Evolutionary conservation across 257 asterid species (phyloP).

Genomic region (Petunia secreta): DNA sequence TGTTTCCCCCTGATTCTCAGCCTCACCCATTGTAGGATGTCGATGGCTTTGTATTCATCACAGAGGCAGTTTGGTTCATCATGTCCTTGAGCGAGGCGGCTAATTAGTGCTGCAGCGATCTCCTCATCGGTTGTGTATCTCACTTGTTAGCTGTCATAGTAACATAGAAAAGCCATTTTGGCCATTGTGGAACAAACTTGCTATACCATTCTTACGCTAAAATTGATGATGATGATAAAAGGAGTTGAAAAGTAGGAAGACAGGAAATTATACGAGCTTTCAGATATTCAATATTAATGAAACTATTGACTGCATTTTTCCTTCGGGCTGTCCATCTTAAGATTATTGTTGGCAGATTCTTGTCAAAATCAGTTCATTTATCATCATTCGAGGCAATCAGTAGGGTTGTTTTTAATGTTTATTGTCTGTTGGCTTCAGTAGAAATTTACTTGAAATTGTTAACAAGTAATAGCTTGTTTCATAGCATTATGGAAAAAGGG

Average conservation of each 20-base stretch:
- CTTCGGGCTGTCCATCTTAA: neutral
- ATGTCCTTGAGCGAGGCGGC: neutral
- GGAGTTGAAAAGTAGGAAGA: constrained; percentile 18
- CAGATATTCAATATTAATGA: neutral
- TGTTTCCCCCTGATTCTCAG: constrained; percentile 75
- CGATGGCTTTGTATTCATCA: constrained; percentile 28
- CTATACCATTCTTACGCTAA: neutral
- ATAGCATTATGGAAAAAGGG: too few relatives aligned
- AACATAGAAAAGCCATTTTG: constrained; percentile 11
- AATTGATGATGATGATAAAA: constrained; percentile 24
- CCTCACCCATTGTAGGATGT: constrained; percentile 48
- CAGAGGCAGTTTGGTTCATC: constrained; percentile 21
- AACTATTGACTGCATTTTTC: neutral
- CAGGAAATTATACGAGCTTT: neutral
- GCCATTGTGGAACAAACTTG: constrained; percentile 8
- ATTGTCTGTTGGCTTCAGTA: neutral
- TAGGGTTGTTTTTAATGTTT: neutral
- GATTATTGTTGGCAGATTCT: neutral
- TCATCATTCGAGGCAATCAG: neutral
- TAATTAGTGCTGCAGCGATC: neutral
- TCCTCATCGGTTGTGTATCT: constrained; percentile 7
- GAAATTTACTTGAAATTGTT: too few relatives aligned
- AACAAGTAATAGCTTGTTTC: too few relatives aligned
- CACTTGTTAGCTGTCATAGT: neutral
- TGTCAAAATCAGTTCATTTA: neutral